Evolutionary conservation across 169 alveolate species (phyloP).

Genomic region (Plasmodium sp.): DNA sequence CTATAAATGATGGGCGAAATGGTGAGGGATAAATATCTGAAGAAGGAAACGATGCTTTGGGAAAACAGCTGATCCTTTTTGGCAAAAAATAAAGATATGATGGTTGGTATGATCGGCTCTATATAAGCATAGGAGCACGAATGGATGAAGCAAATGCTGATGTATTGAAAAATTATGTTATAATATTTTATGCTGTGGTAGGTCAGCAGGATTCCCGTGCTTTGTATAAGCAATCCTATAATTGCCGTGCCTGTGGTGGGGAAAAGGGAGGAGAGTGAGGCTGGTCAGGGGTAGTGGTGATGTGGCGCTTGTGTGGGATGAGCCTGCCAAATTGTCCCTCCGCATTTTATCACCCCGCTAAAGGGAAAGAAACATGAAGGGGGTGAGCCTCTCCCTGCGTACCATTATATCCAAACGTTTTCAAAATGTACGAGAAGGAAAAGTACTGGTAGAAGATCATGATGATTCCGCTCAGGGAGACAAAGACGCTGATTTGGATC

Average conservation of each 20-base stretch:
- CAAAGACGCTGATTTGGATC: slow-evolving; percentile 70
- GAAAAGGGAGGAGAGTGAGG: background rate
- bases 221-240: slow-evolving; percentile 52
- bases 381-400: background rate
- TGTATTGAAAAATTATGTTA: slow-evolving; percentile 71
- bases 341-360: background rate
- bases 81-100: slow-evolving; percentile 67
- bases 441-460: slow-evolving; percentile 71
- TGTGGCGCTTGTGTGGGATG: background rate
- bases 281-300: background rate
- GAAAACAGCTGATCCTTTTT: slow-evolving; percentile 71
- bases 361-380: background rate
- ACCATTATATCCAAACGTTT: slow-evolving; percentile 58
- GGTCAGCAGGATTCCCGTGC: slow-evolving; percentile 60
- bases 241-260: slow-evolving; percentile 48
- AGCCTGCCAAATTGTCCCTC: background rate
- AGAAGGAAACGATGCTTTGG: slow-evolving; percentile 75
- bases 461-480: slow-evolving; percentile 72
- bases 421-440: slow-evolving; percentile 68
- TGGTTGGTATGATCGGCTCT: slow-evolving; percentile 76
- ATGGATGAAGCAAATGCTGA: slow-evolving; percentile 74
- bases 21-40: slow-evolving; percentile 73
- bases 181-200: slow-evolving; percentile 62
- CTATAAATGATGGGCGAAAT: slow-evolving; percentile 72
- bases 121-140: slow-evolving; percentile 76